Percentiles rank a stretch among this genome's conserved stretches.
Conservation (phyloP, 345 rosid genomes). For the Lumnitzera racemosa region DNA sequence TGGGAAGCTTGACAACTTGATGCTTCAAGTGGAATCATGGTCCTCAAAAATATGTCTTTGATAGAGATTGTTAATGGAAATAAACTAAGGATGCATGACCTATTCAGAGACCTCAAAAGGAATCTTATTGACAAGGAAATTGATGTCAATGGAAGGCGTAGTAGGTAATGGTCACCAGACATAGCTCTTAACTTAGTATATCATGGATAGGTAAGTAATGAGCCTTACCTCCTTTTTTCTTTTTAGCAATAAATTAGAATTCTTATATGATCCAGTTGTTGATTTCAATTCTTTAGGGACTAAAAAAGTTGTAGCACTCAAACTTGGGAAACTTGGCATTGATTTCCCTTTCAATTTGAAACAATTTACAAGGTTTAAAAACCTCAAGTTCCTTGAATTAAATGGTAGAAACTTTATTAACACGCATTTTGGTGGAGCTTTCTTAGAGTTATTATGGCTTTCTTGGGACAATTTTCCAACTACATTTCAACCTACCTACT, state of each 20-base stretch:
- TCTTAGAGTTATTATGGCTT: constrained; percentile 15
- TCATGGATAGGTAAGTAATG: constrained; percentile 2
- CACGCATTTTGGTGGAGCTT: constrained; percentile 1
- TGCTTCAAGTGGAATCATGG: neutral
- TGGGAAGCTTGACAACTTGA: neutral
- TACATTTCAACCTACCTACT: neutral
- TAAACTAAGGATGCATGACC: neutral
- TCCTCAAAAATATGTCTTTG: neutral
- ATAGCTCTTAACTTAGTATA: constrained; percentile 11
- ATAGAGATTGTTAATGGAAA: neutral
- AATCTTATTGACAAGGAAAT: constrained; percentile 11
- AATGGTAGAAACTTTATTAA: neutral
- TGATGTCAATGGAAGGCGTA: constrained; percentile 8
- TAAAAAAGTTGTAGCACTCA: constrained; percentile 13
- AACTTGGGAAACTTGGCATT: neutral
- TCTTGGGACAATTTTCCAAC: constrained; percentile 6
- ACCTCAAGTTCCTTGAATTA: constrained; percentile 14
- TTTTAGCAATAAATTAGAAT: neutral
- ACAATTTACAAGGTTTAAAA: constrained; percentile 13
- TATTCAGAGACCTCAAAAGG: constrained; percentile 21
- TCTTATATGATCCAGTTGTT: neutral
- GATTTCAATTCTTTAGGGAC: constrained; percentile 9
- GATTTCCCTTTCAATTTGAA: neutral
- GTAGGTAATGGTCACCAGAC: constrained; percentile 18
- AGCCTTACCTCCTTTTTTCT: neutral